A percentile compares a stretch with the other conserved stretches of the same genome.
These are phyloP conservation scores for Fusarium sp. DNA, from an alignment of 2,329 filamentous ascomycete species.

Conservation along the genomic window DNA sequence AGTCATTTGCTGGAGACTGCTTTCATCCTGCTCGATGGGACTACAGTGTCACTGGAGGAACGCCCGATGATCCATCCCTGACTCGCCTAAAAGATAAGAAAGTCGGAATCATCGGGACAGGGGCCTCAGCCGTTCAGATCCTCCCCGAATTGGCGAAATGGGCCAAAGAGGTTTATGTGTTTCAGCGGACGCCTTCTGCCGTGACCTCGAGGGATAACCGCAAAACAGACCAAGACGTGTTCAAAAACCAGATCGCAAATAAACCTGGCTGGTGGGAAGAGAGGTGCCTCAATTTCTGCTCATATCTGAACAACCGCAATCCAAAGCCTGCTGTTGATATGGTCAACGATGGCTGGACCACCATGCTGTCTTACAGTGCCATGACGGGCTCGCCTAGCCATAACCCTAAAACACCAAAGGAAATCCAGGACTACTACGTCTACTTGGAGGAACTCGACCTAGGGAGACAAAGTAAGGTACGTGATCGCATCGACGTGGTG, in stretches of 20 bases:
- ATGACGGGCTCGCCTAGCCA: too few relatives aligned
- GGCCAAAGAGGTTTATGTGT: conserved; percentile 63
- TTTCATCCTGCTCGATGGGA: background rate
- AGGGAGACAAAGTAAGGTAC: too few relatives aligned
- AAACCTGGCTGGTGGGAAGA: conserved; percentile 55
- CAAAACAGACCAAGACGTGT: too few relatives aligned
- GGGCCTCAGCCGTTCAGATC: conserved; percentile 60
- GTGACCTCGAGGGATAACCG: too few relatives aligned
- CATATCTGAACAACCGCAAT: too few relatives aligned
- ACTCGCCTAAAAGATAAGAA: background rate
- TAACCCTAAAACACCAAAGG: too few relatives aligned
- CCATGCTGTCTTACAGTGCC: too few relatives aligned
- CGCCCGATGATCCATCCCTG: background rate
- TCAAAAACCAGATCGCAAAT: too few relatives aligned
- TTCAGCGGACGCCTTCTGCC: conserved; percentile 63
- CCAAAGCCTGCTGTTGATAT: too few relatives aligned
- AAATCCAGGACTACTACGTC: background rate
- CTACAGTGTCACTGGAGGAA: background rate
- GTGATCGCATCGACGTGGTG: background rate
- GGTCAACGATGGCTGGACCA: too few relatives aligned
- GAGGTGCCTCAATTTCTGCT: too few relatives aligned
- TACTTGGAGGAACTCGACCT: background rate
- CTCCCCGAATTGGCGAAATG: conserved; percentile 58
- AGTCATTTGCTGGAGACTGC: too few relatives aligned
- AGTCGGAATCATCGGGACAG: conserved; percentile 58